Conservation (phyloP, 2,329 filamentous ascomycete species). For the Penicillium sumatraense region DNA sequence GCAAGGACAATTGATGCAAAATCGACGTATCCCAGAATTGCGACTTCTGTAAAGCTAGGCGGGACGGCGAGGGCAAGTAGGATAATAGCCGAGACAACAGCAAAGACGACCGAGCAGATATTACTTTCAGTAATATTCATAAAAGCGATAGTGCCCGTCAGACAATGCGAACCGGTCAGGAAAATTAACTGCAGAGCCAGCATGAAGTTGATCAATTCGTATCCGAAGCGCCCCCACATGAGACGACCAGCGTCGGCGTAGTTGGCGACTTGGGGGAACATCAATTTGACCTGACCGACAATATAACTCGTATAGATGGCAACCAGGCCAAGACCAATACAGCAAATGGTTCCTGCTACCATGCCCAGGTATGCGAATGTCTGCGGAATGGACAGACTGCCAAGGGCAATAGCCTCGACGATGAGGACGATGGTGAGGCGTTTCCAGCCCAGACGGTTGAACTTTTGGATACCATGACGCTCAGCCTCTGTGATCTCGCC, state of each 20-base stretch:
- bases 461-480: constrained; percentile 13
- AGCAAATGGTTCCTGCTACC: constrained; percentile 14
- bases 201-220: constrained; percentile 24
- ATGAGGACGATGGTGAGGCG: constrained; percentile 12
- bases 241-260: constrained; percentile 50
- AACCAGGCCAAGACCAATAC: constrained; percentile 10
- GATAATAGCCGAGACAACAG: constrained; percentile 13
- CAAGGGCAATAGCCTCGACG: constrained; percentile 14
- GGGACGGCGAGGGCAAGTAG: constrained; percentile 7
- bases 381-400: constrained; percentile 12
- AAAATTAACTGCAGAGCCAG: constrained; percentile 10
- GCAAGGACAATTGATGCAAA: constrained; percentile 13
- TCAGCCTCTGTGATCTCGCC: constrained; percentile 12
- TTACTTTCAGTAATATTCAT: constrained; percentile 9
- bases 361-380: constrained; percentile 14
- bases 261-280: constrained; percentile 44
- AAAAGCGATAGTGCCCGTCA: constrained; percentile 13
- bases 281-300: constrained; percentile 43
- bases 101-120: constrained; percentile 13
- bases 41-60: constrained; percentile 12
- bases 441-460: constrained; percentile 5
- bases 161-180: background rate
- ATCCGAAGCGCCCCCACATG: constrained; percentile 47
- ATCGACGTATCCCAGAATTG: constrained; percentile 13
- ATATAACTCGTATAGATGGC: constrained; percentile 41